phyloP scores from a whole-genome alignment of 2,329 filamentous ascomycete genomes.

The Canariomyces notabilis region DNA sequence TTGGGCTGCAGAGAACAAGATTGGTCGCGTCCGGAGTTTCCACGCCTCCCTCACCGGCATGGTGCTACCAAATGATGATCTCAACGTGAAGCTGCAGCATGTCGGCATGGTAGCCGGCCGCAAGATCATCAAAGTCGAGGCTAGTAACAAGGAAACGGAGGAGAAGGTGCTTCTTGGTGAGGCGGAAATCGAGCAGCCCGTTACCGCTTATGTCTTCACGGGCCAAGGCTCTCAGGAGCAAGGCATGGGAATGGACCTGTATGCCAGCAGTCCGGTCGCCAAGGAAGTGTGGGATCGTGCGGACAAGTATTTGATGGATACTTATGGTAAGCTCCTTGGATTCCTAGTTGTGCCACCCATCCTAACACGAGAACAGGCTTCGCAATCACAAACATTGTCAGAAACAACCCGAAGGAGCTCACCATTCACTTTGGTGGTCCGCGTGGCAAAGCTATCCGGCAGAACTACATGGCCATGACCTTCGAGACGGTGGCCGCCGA shows the following conservation, averaged over 20 bases:
- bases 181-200: conserved; percentile 95
- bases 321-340: conserved; percentile 66
- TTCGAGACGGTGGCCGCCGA: conserved; percentile 96
- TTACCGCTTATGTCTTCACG: conserved; percentile 95
- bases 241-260: conserved; percentile 99
- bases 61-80: conserved; percentile 94
- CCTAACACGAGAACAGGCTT: conserved; percentile 55
- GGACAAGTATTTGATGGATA: conserved; percentile 97
- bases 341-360: neutral
- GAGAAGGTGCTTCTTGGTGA: conserved; percentile 94
- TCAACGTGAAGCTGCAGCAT: conserved; percentile 92
- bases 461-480: conserved; percentile 99
- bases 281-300: conserved; percentile 97
- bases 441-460: conserved; percentile 91
- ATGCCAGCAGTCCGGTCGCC: conserved; percentile 86
- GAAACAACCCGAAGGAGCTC: conserved; percentile 98
- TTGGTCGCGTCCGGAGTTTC: conserved; percentile 95
- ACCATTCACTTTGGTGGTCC: conserved; percentile 98
- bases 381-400: conserved; percentile 97
- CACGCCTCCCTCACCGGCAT: conserved; percentile 96
- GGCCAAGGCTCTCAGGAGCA: conserved; percentile 98
- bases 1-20: conserved; percentile 98
- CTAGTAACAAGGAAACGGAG: conserved; percentile 89
- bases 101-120: conserved; percentile 96
- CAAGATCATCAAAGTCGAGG: conserved; percentile 99